Percentiles rank a stretch among this genome's conserved stretches.
Evolutionary conservation across 352 stramenopile genomes (phyloP).

Genomic region (Thraustochytrium sp.): DNA sequence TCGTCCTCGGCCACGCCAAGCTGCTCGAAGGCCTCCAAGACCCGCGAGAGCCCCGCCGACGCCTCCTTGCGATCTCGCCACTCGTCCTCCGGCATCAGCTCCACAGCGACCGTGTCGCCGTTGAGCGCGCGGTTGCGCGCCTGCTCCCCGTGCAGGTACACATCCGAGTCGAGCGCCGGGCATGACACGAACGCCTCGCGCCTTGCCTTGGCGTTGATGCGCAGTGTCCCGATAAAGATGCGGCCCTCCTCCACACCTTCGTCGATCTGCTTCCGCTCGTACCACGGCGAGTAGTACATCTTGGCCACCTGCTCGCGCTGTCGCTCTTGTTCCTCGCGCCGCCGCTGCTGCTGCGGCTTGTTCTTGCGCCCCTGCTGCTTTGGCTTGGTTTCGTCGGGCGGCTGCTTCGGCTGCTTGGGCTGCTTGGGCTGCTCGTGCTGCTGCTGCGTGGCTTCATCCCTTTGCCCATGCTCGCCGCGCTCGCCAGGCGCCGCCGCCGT

Average conservation of each 20-base stretch:
- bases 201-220: slow-evolving; percentile 24
- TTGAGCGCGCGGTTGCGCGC: slow-evolving; percentile 26
- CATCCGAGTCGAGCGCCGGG: background rate
- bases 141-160: slow-evolving; percentile 2
- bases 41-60: background rate
- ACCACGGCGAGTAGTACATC: background rate
- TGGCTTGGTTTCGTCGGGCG: too few relatives aligned
- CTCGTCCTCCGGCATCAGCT: background rate
- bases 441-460: too few relatives aligned
- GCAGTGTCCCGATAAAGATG: slow-evolving; percentile 8
- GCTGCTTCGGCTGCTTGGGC: too few relatives aligned
- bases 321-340: background rate
- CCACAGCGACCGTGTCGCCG: slow-evolving; percentile 23
- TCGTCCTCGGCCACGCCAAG: background rate
- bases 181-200: background rate
- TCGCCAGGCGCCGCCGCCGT: too few relatives aligned
- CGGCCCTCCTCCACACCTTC: background rate
- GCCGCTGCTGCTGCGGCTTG: background rate
- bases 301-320: background rate
- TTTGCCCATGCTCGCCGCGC: too few relatives aligned
- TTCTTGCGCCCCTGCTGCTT: background rate
- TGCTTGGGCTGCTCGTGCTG: too few relatives aligned
- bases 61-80: slow-evolving; percentile 8
- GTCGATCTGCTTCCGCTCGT: background rate
- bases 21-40: background rate